A percentile compares a stretch with the other conserved stretches of the same genome.
Evolutionary conservation across 176 grass and related monocot genomes (phyloP).

Genomic region (Zea mays): DNA sequence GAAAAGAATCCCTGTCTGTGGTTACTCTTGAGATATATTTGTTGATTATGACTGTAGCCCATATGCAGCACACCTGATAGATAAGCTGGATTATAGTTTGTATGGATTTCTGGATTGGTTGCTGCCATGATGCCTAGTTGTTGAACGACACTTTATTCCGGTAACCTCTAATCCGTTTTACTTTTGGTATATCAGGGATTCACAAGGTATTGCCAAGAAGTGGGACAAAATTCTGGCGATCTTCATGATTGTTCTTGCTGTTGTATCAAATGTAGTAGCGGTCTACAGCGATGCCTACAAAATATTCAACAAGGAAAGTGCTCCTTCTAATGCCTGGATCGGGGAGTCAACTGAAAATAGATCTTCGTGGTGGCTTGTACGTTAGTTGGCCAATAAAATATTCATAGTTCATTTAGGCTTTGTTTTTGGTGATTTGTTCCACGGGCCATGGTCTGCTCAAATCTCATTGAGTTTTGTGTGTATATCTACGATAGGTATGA

Average conservation of each 20-base stretch:
- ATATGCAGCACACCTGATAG: background rate
- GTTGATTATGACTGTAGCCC: background rate
- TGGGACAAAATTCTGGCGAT: constrained; percentile 68
- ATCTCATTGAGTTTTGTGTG: constrained; percentile 27
- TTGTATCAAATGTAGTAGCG: constrained; percentile 76
- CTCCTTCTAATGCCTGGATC: constrained; percentile 10
- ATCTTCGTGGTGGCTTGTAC: constrained; percentile 22
- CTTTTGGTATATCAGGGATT: constrained; percentile 60
- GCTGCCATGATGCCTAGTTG: background rate
- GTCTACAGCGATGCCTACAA: constrained; percentile 85
- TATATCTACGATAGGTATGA: constrained; percentile 16
- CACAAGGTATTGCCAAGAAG: constrained; percentile 61
- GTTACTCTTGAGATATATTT: background rate
- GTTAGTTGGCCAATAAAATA: constrained; percentile 19
- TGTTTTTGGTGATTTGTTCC: background rate
- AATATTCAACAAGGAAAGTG: constrained; percentile 57
- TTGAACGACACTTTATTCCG: background rate
- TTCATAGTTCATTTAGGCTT: background rate
- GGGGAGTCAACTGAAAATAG: background rate
- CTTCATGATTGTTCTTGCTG: constrained; percentile 84
- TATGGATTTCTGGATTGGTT: background rate
- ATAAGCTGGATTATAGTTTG: background rate
- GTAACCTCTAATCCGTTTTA: constrained; percentile 4
- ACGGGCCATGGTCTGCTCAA: background rate
- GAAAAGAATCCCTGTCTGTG: background rate